phyloP scores from a whole-genome alignment of 2,329 filamentous ascomycete species.

The Monilinia fructigena region DNA sequence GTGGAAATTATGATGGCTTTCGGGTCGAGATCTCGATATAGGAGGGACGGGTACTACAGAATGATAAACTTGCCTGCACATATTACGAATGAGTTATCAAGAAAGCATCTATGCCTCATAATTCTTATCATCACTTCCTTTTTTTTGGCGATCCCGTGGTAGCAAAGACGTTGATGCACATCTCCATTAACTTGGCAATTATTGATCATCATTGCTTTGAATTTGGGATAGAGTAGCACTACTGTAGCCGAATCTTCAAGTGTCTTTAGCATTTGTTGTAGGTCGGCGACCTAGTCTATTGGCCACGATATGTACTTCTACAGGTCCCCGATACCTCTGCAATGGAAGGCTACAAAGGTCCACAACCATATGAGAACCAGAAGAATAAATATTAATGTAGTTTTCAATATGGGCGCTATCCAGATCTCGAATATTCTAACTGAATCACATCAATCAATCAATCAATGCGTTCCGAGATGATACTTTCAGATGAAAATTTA shows the following conservation, averaged over 20 bases:
- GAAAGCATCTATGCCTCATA: background rate
- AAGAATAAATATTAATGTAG: background rate
- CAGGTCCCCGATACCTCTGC: constrained; percentile 16
- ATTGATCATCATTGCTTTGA: background rate
- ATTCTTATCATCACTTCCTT: background rate
- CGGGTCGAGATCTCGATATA: constrained; percentile 1
- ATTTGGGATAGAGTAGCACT: constrained; percentile 16
- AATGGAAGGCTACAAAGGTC: constrained; percentile 10
- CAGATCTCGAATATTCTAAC: constrained; percentile 3
- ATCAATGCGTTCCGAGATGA: constrained; percentile 6
- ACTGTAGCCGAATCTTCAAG: constrained; percentile 2
- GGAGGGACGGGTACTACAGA: constrained; percentile 2
- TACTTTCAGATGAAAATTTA: constrained; percentile 1
- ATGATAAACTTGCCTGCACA: background rate
- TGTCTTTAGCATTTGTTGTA: constrained; percentile 12
- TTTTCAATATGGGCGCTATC: background rate
- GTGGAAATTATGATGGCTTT: constrained; percentile 25
- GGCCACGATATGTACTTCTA: constrained; percentile 14
- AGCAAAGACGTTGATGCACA: constrained; percentile 19
- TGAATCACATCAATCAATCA: constrained; percentile 3
- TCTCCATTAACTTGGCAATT: constrained; percentile 9
- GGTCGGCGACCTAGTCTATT: constrained; percentile 21
- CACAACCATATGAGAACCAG: background rate
- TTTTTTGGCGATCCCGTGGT: constrained; percentile 8
- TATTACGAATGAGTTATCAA: background rate